Base-by-base conservation (phyloP, 345 rosid species). In the Populus euphratica region DNA sequence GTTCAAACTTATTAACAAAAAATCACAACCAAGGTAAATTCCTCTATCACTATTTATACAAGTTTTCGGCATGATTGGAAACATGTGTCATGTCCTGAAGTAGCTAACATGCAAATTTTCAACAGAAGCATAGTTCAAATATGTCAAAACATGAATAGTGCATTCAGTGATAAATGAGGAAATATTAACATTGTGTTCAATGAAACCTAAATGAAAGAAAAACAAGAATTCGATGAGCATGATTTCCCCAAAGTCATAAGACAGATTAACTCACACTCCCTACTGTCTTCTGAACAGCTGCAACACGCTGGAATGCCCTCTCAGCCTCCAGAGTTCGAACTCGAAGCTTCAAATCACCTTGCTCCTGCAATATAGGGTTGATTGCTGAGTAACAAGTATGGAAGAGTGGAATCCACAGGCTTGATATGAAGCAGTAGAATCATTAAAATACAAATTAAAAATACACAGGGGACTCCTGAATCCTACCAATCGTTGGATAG, bases 311-410 rank as follows among this genome's bases (percentile, higher is more conserved):
- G 83, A 95, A 95, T 71, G 98, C 92, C 82, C 99, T 89, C 87
- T 95, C 99, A 68, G 99, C 87, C 84, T 95, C 99, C 63, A 95
- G 72, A 8, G 99, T 81, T 78, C 99, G 88, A 69, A 95, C 99
- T 66, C 99, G 88, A 75, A 95, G 97, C 90, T 95, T 95, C 82
- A 95, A 78, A 87, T 95, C 99, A 75, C 98, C 99, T 93, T 95
- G 98, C 86, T 95, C 99, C 99, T 95, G 86, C 63, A 84, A 63
- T 68, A 74, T 64, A 68, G 50, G 73, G 31, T 52, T 50, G 50
- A 65, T 69, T 33, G 54, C 47, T 27, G 67, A 72, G 36, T 29
- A 14, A 64, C 6, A 20, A 8, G 35, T 13, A 16, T 17, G 17
- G n/a, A 63, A 18, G n/a, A 25, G 16, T 29, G 63, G 38, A 74